Evolutionary conservation across 2,329 filamentous ascomycete species (phyloP).

Genomic region (Madurella mycetomatis): DNA sequence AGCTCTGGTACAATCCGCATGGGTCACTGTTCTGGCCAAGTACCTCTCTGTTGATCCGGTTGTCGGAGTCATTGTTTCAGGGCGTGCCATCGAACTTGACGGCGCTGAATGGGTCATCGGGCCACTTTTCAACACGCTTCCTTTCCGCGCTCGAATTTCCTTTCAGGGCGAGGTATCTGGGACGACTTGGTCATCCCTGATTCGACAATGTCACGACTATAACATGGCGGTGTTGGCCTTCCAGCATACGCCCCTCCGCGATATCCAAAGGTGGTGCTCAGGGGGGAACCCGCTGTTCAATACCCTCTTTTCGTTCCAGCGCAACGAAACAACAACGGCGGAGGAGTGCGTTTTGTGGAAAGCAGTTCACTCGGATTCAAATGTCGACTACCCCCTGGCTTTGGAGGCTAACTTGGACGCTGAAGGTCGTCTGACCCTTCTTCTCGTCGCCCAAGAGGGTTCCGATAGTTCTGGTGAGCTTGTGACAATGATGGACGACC

Average conservation of each 20-base stretch:
- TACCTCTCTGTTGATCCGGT: conserved; percentile 42
- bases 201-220: conserved; percentile 64
- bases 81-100: conserved; percentile 65
- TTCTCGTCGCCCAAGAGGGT: conserved; percentile 54
- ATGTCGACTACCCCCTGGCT: conserved; percentile 70
- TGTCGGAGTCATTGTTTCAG: conserved; percentile 74
- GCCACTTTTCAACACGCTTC: conserved; percentile 86
- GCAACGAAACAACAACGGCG: conserved; percentile 33
- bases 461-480: conserved; percentile 31
- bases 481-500: conserved; percentile 35
- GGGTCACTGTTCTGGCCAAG: conserved; percentile 57
- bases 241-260: conserved; percentile 73
- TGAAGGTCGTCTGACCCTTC: conserved; percentile 48
- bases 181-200: conserved; percentile 54
- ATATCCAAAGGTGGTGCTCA: conserved; percentile 75
- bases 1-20: conserved; percentile 70
- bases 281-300: conserved; percentile 65
- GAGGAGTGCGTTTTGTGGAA: conserved; percentile 49
- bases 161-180: not conserved
- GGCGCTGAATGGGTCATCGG: conserved; percentile 66
- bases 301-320: conserved; percentile 76
- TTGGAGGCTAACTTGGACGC: conserved; percentile 62
- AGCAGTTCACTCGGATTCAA: conserved; percentile 41
- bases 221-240: conserved; percentile 64
- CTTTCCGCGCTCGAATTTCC: conserved; percentile 48